phyloP scores from a whole-genome alignment of 2,329 filamentous ascomycete species.

The Fusarium agapanthi region DNA sequence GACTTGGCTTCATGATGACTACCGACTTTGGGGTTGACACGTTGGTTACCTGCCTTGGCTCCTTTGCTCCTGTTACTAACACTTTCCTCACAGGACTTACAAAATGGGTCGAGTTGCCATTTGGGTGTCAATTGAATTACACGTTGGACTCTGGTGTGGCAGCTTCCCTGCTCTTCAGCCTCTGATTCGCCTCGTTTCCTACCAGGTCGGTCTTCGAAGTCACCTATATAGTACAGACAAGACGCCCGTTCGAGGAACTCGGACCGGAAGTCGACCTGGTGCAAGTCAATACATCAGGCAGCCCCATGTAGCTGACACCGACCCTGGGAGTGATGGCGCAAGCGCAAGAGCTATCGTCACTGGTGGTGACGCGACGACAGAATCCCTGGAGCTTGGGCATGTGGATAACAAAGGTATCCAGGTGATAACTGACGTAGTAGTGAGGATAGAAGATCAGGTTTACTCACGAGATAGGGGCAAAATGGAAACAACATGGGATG shows the following conservation, averaged over 20 bases:
- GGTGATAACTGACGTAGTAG: not conserved
- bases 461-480: not conserved
- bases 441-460: not conserved
- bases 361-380: not conserved
- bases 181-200: not conserved
- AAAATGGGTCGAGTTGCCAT: not conserved
- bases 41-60: not conserved
- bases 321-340: not conserved
- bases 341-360: not conserved
- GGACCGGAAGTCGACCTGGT: not conserved
- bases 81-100: fast-evolving
- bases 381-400: not conserved
- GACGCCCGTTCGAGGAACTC: not conserved
- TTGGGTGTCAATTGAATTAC: not conserved
- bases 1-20: not conserved
- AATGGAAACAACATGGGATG: not conserved
- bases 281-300: not conserved
- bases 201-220: not conserved
- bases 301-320: fast-evolving
- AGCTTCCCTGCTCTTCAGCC: not conserved
- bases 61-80: not conserved
- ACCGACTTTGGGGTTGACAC: not conserved
- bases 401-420: not conserved
- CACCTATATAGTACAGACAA: not conserved
- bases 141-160: not conserved